phyloP scores from a whole-genome alignment of 2,329 filamentous ascomycete species.

The Aureobasidium sp. region DNA sequence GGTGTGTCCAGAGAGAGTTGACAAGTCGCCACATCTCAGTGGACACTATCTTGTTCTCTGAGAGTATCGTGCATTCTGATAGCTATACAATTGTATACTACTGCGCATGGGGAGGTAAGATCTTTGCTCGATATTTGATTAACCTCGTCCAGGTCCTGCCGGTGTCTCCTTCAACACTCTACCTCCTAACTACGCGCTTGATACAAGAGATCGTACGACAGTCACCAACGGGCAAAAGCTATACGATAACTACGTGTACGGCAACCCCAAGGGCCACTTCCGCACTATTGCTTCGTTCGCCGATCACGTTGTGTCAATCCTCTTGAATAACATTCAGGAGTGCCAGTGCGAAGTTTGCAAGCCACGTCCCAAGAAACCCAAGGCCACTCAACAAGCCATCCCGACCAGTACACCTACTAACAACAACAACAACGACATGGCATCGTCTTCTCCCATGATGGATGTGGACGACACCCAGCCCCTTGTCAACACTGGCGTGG shows the following conservation, averaged over 20 bases:
- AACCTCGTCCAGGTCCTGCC: background rate
- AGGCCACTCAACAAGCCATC: no score
- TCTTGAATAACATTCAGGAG: background rate
- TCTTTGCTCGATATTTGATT: background rate
- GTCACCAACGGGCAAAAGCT: conserved; percentile 25
- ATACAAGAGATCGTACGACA: conserved; percentile 40
- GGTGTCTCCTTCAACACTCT: conserved; percentile 39
- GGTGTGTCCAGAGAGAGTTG: no score
- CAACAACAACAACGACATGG: background rate
- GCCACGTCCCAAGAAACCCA: background rate
- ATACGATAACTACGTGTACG: conserved; percentile 49
- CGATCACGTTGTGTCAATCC: background rate
- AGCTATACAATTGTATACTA: no score
- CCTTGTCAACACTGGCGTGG: conserved; percentile 19
- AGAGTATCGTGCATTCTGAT: no score
- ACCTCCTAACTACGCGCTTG: conserved; percentile 48
- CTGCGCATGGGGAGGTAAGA: background rate
- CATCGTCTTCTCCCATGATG: background rate
- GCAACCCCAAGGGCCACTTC: conserved; percentile 41
- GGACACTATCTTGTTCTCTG: no score
- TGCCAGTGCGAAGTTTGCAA: background rate
- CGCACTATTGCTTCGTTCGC: background rate
- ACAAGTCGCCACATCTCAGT: no score
- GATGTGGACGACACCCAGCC: background rate
- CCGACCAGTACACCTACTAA: no score